Evolutionary conservation across 768 basidiomycete species (phyloP).

Genomic region (Agrocybe chaxingu): DNA sequence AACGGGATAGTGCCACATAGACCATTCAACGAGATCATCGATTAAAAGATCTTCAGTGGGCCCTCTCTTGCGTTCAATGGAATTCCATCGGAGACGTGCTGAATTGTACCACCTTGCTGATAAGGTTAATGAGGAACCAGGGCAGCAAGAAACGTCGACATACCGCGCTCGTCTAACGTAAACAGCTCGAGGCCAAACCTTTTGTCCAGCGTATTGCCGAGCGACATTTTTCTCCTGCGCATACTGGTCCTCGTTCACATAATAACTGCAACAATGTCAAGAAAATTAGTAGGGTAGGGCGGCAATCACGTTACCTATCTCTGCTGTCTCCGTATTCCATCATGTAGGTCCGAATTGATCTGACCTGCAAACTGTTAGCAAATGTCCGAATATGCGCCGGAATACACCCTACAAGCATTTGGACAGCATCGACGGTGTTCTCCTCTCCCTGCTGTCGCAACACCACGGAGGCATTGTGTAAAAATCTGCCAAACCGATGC

Average conservation of each 20-base stretch:
- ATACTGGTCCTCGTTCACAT: constrained; percentile 54
- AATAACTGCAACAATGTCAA: constrained; percentile 37
- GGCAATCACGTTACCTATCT: constrained; percentile 34
- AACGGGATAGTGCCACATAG: constrained; percentile 70
- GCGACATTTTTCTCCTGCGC: constrained; percentile 62
- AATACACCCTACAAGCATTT: constrained; percentile 52
- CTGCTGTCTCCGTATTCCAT: constrained; percentile 73
- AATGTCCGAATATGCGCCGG: background rate
- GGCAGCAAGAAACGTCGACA: constrained; percentile 8
- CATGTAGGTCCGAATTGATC: constrained; percentile 68
- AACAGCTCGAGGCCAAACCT: constrained; percentile 73
- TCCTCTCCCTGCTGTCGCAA: constrained; percentile 74
- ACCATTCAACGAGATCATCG: constrained; percentile 74
- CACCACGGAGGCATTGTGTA: constrained; percentile 68
- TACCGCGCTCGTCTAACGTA: constrained; percentile 67
- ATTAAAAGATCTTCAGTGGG: constrained; percentile 59
- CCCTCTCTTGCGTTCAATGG: constrained; percentile 63
- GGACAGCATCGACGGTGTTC: constrained; percentile 78
- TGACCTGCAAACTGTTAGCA: constrained; percentile 38
- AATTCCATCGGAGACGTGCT: constrained; percentile 68
- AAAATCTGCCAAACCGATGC: constrained; percentile 60
- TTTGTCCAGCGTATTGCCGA: constrained; percentile 66
- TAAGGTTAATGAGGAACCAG: constrained; percentile 2
- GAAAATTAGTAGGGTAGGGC: no score
- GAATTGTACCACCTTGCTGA: constrained; percentile 57